Conservation (phyloP, 2,329 filamentous ascomycete genomes). For the Orbilia oligospora region DNA sequence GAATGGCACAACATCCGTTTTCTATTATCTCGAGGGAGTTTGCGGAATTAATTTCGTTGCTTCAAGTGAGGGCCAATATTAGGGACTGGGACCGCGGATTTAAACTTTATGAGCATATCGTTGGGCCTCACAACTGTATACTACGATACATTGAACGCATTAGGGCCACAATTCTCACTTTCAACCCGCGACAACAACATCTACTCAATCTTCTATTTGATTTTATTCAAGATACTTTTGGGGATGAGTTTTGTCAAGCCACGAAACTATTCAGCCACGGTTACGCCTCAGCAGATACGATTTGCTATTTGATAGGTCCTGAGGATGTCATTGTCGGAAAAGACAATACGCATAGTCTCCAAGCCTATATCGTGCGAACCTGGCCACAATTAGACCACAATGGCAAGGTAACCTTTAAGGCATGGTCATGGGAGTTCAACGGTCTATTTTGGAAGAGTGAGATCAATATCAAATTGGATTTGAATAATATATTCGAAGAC, state of each 20-base stretch:
- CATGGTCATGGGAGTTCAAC: constrained; percentile 1
- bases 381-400: background rate
- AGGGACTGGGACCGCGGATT: background rate
- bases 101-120: background rate
- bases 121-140: background rate
- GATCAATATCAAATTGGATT: background rate
- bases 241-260: background rate
- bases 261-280: background rate
- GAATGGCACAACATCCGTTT: background rate
- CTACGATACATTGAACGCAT: background rate
- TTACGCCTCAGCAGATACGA: background rate
- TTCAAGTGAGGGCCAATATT: background rate
- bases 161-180: background rate
- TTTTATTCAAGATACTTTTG: background rate
- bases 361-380: background rate
- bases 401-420: background rate
- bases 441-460: background rate
- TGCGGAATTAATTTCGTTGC: background rate
- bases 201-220: background rate
- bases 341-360: background rate
- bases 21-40: background rate
- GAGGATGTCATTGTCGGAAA: background rate
- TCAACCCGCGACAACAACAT: background rate
- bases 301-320: background rate
- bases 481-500: background rate